A percentile compares a stretch with the other conserved stretches of the same genome.
Evolutionary conservation across 768 basidiomycete genomes (phyloP).

Genomic region (Leccinum disarticulatum): DNA sequence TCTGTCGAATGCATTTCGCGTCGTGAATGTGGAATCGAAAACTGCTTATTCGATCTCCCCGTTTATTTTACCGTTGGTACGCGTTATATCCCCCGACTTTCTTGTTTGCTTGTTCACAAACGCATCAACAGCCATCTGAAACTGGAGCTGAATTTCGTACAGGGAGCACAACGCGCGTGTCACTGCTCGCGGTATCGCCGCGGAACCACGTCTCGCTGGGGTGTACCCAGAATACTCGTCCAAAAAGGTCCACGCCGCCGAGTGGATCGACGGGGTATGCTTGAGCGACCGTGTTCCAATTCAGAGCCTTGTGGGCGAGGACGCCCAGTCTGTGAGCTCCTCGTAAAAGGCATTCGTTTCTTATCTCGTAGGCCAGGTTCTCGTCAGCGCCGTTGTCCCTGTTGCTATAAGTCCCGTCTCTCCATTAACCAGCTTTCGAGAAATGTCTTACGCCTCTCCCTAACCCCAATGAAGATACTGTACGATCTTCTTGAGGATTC

Average conservation of each 20-base stretch:
- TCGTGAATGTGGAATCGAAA: slow-evolving; percentile 78
- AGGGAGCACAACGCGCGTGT: slow-evolving; percentile 77
- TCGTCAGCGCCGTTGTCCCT: too few species aligned
- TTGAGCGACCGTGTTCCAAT: slow-evolving; percentile 64
- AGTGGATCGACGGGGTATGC: slow-evolving; percentile 69
- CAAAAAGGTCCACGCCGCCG: slow-evolving; percentile 76
- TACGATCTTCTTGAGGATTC: too few species aligned
- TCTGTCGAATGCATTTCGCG: slow-evolving; percentile 76
- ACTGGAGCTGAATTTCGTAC: slow-evolving; percentile 77
- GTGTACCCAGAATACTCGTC: slow-evolving; percentile 71
- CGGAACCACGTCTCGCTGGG: slow-evolving; percentile 67
- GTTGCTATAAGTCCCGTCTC: too few species aligned
- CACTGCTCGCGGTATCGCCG: slow-evolving; percentile 65
- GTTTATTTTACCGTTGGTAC: slow-evolving; percentile 45
- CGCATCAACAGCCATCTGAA: slow-evolving; percentile 74
- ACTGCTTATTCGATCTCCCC: slow-evolving; percentile 71
- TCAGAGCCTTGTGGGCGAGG: slow-evolving; percentile 56
- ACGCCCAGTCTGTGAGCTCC: not conserved
- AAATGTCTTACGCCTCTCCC: too few species aligned
- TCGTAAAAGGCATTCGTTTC: slow-evolving; percentile 25
- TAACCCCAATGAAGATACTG: too few species aligned
- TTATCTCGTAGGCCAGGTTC: too few species aligned
- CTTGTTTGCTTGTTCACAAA: not conserved
- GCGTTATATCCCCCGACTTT: slow-evolving; percentile 22
- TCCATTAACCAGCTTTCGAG: too few species aligned